Evolutionary conservation across 345 rosid species (phyloP).

Genomic region (Erysimum cheiranthoides): DNA sequence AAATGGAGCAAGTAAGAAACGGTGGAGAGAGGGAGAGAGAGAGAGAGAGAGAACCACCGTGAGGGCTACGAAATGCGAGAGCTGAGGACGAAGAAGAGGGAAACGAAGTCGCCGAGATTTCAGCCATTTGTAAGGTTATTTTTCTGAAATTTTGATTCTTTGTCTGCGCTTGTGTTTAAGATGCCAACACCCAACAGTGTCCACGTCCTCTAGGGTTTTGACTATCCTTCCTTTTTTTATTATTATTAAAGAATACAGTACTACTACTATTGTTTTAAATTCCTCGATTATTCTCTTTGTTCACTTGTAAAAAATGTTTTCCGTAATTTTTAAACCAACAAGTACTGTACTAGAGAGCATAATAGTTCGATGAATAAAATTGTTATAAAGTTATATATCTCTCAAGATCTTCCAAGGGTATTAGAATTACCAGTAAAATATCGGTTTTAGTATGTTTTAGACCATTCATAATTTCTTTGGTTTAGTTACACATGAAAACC

Average conservation of each 20-base stretch:
- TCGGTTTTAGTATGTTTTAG: neutral
- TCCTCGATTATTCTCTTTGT: no score
- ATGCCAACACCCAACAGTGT: slow-evolving; percentile 23
- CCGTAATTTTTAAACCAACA: no score
- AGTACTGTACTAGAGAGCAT: no score
- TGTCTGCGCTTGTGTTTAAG: slow-evolving; percentile 27
- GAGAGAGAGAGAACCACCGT: slow-evolving; percentile 27
- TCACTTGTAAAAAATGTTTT: no score
- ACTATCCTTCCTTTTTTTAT: neutral
- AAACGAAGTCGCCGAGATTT: slow-evolving; percentile 40
- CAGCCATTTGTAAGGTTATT: slow-evolving; percentile 30
- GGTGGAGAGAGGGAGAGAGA: neutral
- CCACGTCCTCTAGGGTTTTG: slow-evolving; percentile 39
- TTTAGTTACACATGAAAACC: neutral
- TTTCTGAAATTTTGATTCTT: neutral
- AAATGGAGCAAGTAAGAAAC: slow-evolving; percentile 5
- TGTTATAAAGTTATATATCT: no score
- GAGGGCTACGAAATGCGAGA: slow-evolving; percentile 6
- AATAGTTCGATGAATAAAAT: no score
- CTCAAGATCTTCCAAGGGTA: no score
- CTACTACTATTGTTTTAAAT: no score
- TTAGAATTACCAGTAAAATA: no score
- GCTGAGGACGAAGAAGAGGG: slow-evolving; percentile 37
- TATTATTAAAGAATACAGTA: no score
- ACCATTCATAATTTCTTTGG: neutral